Evolutionary conservation across 495 filamentous ascomycete genomes (phyloP), one percentile per base, ranked within the genome.

Genomic region (Penicillium salamii): DNA sequence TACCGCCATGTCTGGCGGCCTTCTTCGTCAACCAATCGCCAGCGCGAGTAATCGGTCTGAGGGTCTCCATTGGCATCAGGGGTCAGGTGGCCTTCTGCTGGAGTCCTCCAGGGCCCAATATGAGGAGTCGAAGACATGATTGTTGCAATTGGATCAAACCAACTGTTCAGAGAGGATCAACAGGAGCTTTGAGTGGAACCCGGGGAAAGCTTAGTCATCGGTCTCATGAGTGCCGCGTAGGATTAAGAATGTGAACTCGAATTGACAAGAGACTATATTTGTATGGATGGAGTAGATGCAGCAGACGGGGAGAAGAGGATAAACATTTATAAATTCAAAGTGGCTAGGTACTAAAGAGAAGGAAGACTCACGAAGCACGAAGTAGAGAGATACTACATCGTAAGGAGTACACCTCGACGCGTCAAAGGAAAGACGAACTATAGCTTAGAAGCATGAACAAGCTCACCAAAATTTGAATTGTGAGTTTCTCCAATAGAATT

Each of bases 1-100:
- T 97, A 97, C 42, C 89, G 83, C 93, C 93, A 98, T 18, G 90
- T 96, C 53, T 96, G 90, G 46, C 88, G 77, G 39, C 93, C 90
- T 15, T 80, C 74, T 28, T 96, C 89, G 57, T 92, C 85, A 31
- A 83, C 75, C 64, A 97, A 73, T 49, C 93, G 78, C 93, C 93
- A 98, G 63, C 90, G 76, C 0, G 81, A 70, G 49, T 80, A 81
- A 61, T 98, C 91, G 11, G 93, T 97, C 51, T 68, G 65, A 17
- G 57, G 45, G 53, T 76, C 70, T 28, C 70, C 70, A 49, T 75
- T 70, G 24, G 55, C 53, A 48, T 76, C 72, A 9, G 57, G 36
- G 8, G 59, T 53, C 18, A 76, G 52, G 46, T 70, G 67, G 55
- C 71, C 72, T 49, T 74, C 66, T 18, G 71, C 64, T 3, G 50